Evolutionary conservation across 352 stramenopile species (phyloP), one percentile per base, ranked within the genome.

Genomic region (Pythium vanterpoolii): DNA sequence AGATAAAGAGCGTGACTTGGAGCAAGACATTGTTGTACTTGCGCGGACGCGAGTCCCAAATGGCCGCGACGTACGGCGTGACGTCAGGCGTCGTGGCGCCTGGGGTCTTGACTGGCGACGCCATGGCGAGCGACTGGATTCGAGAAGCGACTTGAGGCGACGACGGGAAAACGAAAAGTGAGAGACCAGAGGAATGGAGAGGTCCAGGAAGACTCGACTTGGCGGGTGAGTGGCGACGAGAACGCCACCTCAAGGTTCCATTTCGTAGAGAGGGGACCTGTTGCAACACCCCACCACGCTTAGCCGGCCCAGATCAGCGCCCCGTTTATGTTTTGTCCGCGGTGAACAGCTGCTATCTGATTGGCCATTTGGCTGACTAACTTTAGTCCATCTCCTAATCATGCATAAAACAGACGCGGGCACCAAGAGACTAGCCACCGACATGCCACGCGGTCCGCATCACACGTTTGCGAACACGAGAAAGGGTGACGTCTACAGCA

Each of bases 1-100:
- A 69, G 54, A 95, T 93, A 68, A 92, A 93, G 43, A 76, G 84
- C 63, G 80, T 93, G 14, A 95, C 86, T 45, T 92, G 79, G 3
- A 93, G 72, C 53, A 95, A 59, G 4, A 94, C 82, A 58, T 89
- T 93, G 60, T 90, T 81, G 65, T 89, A 93, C 39, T 88, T 76
- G 6, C 70, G 68, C 45, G 87, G 79, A 49, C 83, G 83, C 52
- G 89, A 77, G 49, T 92, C 82, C 82, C 82, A 92, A 39, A 86
- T 57, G 34, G 69, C 43, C 4, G 34, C 30, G 46, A 60, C 48
- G 45, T 60, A 62, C 16, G 51, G 38, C 14, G 28, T 33, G 23
- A 63, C 55, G 26, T 60, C 53, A 21, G 59, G 59, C 43, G 59
- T 56, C 6, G 33, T n/a, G 24, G 38, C 11, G 18, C 59, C 59